phyloP scores from a whole-genome alignment of 176 grass and related monocot genomes.

The Oryza punctata region DNA sequence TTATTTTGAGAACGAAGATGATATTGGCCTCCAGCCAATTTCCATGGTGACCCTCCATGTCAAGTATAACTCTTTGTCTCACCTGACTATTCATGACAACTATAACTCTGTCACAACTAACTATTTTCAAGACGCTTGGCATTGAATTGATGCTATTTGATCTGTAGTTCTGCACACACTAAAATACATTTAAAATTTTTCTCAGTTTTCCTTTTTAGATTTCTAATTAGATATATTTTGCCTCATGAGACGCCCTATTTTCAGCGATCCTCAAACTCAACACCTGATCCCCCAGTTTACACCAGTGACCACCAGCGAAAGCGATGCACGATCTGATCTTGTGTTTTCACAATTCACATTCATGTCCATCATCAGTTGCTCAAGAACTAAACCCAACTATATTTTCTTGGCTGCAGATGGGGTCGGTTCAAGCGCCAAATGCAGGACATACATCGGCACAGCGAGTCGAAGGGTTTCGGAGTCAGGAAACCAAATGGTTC shows the following conservation, averaged over 20 bases:
- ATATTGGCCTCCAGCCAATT: not conserved
- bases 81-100: not conserved
- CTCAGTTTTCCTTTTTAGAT: not conserved
- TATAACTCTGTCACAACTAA: not conserved
- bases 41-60: not conserved
- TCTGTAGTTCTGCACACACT: not conserved
- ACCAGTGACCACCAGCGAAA: not conserved
- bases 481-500: conserved; percentile 56
- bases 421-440: conserved; percentile 75
- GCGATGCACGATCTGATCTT: not conserved
- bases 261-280: not conserved
- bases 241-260: not conserved
- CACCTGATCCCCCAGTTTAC: not conserved
- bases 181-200: not conserved
- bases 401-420: conserved; percentile 58
- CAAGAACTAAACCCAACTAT: not conserved
- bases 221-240: not conserved
- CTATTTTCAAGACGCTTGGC: not conserved
- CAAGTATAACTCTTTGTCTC: not conserved
- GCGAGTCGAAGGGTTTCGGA: conserved; percentile 62
- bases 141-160: not conserved
- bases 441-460: conserved; percentile 72
- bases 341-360: not conserved
- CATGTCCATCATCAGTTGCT: conserved; percentile 4
- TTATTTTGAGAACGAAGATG: not conserved